These are phyloP conservation scores for Rhodotorula sp. DNA, from an alignment of 1,284 basidiomycete species.

Conservation along the genomic window DNA sequence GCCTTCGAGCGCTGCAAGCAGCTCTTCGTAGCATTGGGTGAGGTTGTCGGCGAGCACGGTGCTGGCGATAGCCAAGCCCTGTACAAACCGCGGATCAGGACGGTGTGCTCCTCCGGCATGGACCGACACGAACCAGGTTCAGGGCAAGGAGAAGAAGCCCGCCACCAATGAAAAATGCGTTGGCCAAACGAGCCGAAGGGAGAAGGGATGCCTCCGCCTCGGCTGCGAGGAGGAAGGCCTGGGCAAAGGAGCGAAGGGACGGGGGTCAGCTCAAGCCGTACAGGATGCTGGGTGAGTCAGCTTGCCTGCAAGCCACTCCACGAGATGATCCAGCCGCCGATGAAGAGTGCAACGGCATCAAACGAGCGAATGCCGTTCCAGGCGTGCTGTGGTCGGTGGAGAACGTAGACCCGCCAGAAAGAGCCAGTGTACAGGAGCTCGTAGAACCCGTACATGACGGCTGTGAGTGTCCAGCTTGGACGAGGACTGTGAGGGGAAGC, in stretches of 20 bases:
- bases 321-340: neutral
- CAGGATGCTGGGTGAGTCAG: no score
- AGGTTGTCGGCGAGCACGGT: neutral
- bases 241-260: neutral
- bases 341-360: neutral
- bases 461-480: neutral
- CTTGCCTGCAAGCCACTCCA: neutral
- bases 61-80: neutral
- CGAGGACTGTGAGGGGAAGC: neutral
- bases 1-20: neutral
- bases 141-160: neutral
- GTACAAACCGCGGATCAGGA: no score
- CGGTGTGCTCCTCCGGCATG: accelerated
- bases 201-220: neutral
- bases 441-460: neutral
- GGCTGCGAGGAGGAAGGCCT: conserved; percentile 8
- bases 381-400: neutral
- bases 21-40: neutral
- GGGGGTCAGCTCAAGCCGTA: no score
- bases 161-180: conserved; percentile 2
- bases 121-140: neutral
- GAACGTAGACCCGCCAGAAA: neutral
- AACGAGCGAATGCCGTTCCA: neutral
- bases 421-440: neutral
- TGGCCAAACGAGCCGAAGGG: neutral